These are phyloP conservation scores for Dacryopinax spathularia DNA, from an alignment of 768 basidiomycete species.

Conservation along the genomic window DNA sequence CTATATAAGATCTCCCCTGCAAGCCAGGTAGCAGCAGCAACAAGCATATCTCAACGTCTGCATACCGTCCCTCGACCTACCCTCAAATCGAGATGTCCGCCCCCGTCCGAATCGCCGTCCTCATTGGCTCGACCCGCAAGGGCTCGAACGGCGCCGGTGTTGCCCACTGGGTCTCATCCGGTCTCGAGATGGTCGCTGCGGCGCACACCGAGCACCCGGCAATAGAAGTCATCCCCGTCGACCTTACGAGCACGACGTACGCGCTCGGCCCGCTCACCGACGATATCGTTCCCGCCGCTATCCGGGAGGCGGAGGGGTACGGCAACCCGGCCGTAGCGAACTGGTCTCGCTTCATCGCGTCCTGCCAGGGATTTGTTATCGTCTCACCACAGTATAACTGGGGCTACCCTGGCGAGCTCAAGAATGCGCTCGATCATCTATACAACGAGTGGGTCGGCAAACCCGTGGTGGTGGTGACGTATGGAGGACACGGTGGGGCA, in stretches of 20 bases:
- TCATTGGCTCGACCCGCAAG: slow-evolving; percentile 1
- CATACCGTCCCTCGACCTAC: too few relatives aligned
- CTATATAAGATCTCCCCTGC: too few relatives aligned
- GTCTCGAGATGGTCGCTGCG: neutral
- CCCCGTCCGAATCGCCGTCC: neutral
- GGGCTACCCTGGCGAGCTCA: slow-evolving; percentile 27
- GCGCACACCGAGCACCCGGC: neutral
- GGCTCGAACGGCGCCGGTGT: neutral
- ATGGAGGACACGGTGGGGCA: slow-evolving; percentile 25
- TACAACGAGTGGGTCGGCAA: slow-evolving; percentile 28
- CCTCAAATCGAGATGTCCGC: too few relatives aligned
- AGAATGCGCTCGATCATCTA: slow-evolving; percentile 30
- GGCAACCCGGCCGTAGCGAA: slow-evolving; percentile 19
- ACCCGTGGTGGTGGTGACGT: slow-evolving; percentile 24
- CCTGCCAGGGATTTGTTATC: slow-evolving; percentile 25
- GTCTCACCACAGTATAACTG: slow-evolving; percentile 32
- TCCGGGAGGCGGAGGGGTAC: slow-evolving; percentile 14
- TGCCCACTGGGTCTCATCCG: neutral
- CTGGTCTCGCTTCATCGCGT: slow-evolving; percentile 22
- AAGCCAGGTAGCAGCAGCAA: too few relatives aligned
- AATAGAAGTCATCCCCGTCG: neutral
- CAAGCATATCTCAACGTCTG: too few relatives aligned
- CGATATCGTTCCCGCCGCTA: neutral
- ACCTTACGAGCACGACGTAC: neutral
- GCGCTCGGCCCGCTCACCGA: neutral